These are phyloP conservation scores for Beauveria asiatica DNA, from an alignment of 2,329 filamentous ascomycete species.

Conservation along the genomic window DNA sequence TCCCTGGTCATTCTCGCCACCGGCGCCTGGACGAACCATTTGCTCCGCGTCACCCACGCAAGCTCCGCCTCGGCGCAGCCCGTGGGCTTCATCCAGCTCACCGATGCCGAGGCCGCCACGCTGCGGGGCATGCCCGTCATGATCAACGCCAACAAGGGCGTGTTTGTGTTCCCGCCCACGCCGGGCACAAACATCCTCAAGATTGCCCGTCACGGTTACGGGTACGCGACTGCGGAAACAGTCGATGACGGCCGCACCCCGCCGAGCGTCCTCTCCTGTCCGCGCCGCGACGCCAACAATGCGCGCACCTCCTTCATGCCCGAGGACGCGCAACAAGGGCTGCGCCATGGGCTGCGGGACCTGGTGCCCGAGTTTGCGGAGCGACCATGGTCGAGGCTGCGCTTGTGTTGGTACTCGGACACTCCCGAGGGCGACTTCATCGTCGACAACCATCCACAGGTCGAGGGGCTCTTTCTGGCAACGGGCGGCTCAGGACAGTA, in stretches of 20 bases:
- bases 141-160: constrained; percentile 44
- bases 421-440: constrained; percentile 57
- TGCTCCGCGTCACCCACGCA: constrained; percentile 52
- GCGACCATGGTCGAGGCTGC: constrained; percentile 39
- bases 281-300: constrained; percentile 27
- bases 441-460: constrained; percentile 45
- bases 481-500: constrained; percentile 39
- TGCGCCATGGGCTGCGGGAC: constrained; percentile 41
- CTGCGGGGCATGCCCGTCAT: constrained; percentile 50
- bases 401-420: constrained; percentile 59
- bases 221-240: constrained; percentile 33
- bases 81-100: constrained; percentile 56
- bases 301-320: constrained; percentile 35
- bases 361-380: constrained; percentile 47
- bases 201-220: constrained; percentile 51
- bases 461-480: constrained; percentile 37
- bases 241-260: constrained; percentile 15
- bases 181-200: constrained; percentile 43
- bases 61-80: constrained; percentile 57
- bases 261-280: constrained; percentile 22
- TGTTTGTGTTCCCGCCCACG: constrained; percentile 47
- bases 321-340: constrained; percentile 42
- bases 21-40: constrained; percentile 54
- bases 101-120: constrained; percentile 43
- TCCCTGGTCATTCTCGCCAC: constrained; percentile 56